These are phyloP conservation scores for Pyrenula aspistea DNA, from an alignment of 495 filamentous ascomycete genomes.

Conservation along the genomic window DNA sequence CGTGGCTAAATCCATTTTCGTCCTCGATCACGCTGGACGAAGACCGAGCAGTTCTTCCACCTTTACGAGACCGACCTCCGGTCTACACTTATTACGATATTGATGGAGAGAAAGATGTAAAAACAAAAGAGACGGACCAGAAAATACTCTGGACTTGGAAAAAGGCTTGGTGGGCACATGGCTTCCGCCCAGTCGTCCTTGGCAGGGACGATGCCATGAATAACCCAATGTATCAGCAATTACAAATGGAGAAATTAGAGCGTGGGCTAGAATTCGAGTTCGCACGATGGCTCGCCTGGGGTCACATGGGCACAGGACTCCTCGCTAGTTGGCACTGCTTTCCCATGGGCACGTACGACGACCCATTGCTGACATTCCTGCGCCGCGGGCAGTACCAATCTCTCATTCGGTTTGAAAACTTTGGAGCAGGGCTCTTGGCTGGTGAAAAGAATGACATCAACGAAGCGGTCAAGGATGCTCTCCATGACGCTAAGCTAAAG, in stretches of 20 bases:
- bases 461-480: conserved; percentile 51
- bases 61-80: conserved; percentile 55
- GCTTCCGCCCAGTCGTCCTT: conserved; percentile 77
- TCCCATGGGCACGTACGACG: conserved; percentile 75
- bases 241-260: conserved; percentile 45
- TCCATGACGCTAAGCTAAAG: conserved; percentile 38
- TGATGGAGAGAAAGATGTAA: conserved; percentile 45
- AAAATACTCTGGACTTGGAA: conserved; percentile 78
- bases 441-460: conserved; percentile 57
- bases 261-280: conserved; percentile 56
- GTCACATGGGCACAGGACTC: conserved; percentile 77
- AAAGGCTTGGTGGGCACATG: conserved; percentile 86
- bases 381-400: conserved; percentile 60
- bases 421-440: conserved; percentile 61
- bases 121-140: conserved; percentile 56
- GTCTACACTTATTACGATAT: conserved; percentile 90
- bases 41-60: conserved; percentile 74
- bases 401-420: conserved; percentile 55
- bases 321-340: conserved; percentile 68
- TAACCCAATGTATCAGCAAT: conserved; percentile 62
- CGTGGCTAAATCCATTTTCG: conserved; percentile 85
- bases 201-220: conserved; percentile 73
- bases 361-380: conserved; percentile 55
- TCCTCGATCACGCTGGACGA: conserved; percentile 76
- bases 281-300: conserved; percentile 86